phyloP scores from a whole-genome alignment of 305 asterid species.

The Solanum hybrid region DNA sequence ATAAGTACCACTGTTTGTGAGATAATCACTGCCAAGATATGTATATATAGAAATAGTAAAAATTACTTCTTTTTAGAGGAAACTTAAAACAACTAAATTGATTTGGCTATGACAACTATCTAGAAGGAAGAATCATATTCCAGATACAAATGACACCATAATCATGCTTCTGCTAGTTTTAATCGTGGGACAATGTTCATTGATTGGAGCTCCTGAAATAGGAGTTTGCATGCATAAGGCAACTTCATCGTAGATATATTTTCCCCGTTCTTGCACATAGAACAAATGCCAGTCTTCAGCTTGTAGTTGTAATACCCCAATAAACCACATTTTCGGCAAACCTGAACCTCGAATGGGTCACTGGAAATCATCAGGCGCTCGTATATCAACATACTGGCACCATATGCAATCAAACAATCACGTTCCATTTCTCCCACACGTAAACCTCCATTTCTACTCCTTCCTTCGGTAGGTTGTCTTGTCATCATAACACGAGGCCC shows the following conservation, averaged over 20 bases:
- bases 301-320: slow-evolving; percentile 70
- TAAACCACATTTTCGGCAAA: slow-evolving; percentile 88
- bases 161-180: slow-evolving; percentile 51
- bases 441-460: slow-evolving; percentile 88
- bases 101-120: neutral
- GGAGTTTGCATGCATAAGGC: slow-evolving; percentile 98
- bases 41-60: neutral
- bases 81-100: neutral
- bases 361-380: slow-evolving; percentile 93
- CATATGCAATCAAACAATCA: slow-evolving; percentile 96
- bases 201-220: slow-evolving; percentile 88
- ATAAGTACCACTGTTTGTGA: neutral
- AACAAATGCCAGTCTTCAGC: slow-evolving; percentile 63
- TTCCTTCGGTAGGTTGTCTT: slow-evolving; percentile 98
- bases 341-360: slow-evolving; percentile 98
- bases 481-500: slow-evolving; percentile 88
- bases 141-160: neutral
- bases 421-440: slow-evolving; percentile 99
- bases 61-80: neutral
- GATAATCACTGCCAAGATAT: neutral
- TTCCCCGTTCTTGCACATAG: slow-evolving; percentile 80
- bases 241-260: slow-evolving; percentile 82
- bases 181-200: slow-evolving; percentile 78
- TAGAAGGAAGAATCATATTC: neutral
- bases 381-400: slow-evolving; percentile 85